Conservation (phyloP, 768 basidiomycete species). For the Boletus bicolor region DNA sequence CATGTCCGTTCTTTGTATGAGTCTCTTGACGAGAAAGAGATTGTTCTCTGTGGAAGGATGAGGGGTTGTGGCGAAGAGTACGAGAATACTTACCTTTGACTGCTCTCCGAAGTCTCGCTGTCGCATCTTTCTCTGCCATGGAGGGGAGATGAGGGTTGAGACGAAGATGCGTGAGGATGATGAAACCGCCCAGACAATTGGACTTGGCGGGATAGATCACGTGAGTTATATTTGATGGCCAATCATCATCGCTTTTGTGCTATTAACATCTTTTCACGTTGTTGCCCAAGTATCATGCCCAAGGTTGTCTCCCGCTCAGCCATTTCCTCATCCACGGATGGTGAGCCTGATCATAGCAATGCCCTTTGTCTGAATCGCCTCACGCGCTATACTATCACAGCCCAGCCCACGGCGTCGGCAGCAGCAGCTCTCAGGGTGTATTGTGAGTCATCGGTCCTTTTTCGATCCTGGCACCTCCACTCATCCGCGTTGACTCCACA, state of each 20-base stretch:
- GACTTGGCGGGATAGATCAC: slow-evolving; percentile 23
- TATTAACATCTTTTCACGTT: neutral
- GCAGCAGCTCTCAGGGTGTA: slow-evolving; percentile 77
- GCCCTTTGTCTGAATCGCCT: neutral
- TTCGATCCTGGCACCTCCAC: neutral
- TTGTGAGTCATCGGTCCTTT: slow-evolving; percentile 47
- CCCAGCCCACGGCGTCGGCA: slow-evolving; percentile 76
- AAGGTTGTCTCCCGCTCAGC: slow-evolving; percentile 89
- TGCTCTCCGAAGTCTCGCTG: slow-evolving; percentile 70
- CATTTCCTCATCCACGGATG: slow-evolving; percentile 84
- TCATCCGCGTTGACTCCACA: slow-evolving; percentile 31
- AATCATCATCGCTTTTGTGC: neutral
- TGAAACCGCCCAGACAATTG: slow-evolving; percentile 26
- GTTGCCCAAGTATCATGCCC: slow-evolving; percentile 54
- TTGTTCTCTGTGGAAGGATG: slow-evolving; percentile 72
- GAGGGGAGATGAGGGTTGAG: slow-evolving; percentile 23
- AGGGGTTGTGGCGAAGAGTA: slow-evolving; percentile 5
- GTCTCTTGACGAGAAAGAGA: slow-evolving; percentile 85
- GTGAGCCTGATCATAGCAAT: slow-evolving; percentile 36
- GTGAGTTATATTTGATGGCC: slow-evolving; percentile 16
- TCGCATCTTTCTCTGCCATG: slow-evolving; percentile 84
- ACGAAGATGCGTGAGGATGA: slow-evolving; percentile 23
- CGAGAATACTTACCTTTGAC: slow-evolving; percentile 57
- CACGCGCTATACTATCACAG: slow-evolving; percentile 35
- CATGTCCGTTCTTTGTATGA: slow-evolving; percentile 83